Base-by-base conservation (phyloP, 208 protist species). In the Lotmaria passim region DNA sequence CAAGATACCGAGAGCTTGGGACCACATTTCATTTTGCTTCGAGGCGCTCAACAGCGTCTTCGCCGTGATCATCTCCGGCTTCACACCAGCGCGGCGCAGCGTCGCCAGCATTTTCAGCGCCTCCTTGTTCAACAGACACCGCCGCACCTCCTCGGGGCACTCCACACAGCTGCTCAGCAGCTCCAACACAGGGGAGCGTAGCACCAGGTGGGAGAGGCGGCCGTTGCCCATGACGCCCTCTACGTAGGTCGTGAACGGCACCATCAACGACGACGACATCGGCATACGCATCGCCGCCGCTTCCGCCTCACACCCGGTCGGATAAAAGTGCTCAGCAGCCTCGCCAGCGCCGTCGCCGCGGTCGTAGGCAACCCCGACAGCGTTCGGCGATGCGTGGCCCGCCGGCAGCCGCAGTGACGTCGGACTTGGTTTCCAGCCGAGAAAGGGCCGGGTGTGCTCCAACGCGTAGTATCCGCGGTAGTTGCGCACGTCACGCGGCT, bases 401-500 rank as follows among this genome's bases (percentile, higher is more conserved):
- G 28, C 19, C 7, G 44, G 30, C 31, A 60, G 28, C 14, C 43
- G 34, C 28, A 53, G 50, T 11, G 48, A 50, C 8, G 66, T 68
- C 30, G 60, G 44, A n/a, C 43, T 26, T 36, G 87, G 87, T 36
- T 33, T 14, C 90, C 90, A 93, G n/a, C 88, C 90, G 1, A 93
- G 63, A 52, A 95, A 92, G 3, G 81, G 79, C 0, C 90, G 79
- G 5, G 78, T 81, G 80, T 95, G 90, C 24, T 63, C 77, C 21
- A 95, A 64, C 7, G 72, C 79, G 68, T 86, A 86, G 33, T 69
- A 67, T 0, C 89, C 89, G 17, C 67, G 64, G 59, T 86, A 90
- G 51, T 82, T 73, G 38, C 67, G 78, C 30, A 77, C 56, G 47
- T 86, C 75, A 41, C 33, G 19, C 12, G 57, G 14, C 15, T 78